These are phyloP conservation scores for Mucor lusitanicus DNA, from an alignment of 371 early-diverging fungal genomes.

Conservation along the genomic window DNA sequence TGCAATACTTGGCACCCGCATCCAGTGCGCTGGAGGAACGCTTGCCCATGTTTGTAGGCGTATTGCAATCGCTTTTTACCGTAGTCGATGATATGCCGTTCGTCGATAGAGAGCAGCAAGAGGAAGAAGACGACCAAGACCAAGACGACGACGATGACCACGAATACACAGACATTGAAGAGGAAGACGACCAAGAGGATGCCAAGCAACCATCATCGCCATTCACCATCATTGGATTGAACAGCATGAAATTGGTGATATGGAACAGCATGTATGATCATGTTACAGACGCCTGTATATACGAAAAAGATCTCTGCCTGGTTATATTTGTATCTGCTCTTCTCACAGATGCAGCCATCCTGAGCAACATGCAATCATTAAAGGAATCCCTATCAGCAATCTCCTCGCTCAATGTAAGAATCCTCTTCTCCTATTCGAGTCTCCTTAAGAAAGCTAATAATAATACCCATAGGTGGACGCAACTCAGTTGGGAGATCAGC, in stretches of 20 bases:
- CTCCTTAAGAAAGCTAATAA: not conserved
- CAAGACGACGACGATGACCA: not conserved
- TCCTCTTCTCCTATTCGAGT: not conserved
- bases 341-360: constrained; percentile 10
- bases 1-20: constrained; percentile 20
- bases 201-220: not conserved
- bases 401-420: not conserved
- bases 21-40: constrained; percentile 14
- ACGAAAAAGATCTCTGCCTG: constrained; percentile 20
- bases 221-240: constrained; percentile 24
- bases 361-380: constrained; percentile 10
- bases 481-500: constrained; percentile 18
- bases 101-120: not conserved
- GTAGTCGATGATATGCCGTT: constrained; percentile 22
- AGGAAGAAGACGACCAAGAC: not conserved
- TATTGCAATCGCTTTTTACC: constrained; percentile 24
- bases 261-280: constrained; percentile 18
- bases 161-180: constrained; percentile 11
- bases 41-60: constrained; percentile 29
- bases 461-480: not conserved
- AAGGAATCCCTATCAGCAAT: constrained; percentile 5
- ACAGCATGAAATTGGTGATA: constrained; percentile 17
- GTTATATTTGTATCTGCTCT: constrained; percentile 18
- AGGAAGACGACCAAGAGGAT: constrained; percentile 3
- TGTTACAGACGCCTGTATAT: not conserved